Percentiles rank a stretch among this genome's conserved stretches.
These are phyloP conservation scores for Colletotrichum sp. DNA, from an alignment of 2,329 filamentous ascomycete genomes.

Conservation along the genomic window DNA sequence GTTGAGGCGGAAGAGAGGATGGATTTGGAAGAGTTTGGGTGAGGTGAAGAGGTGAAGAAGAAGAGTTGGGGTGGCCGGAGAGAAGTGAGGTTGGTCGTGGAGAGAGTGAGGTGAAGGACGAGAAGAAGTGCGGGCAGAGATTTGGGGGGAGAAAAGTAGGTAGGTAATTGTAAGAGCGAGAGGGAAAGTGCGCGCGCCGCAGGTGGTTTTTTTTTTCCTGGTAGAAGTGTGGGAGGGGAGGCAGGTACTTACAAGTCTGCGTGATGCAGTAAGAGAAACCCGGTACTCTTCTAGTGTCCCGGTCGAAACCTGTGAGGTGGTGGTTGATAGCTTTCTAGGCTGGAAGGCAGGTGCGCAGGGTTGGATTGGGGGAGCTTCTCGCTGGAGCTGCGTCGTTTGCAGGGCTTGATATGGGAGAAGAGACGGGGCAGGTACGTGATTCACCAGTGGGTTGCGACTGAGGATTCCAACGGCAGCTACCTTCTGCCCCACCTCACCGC, in stretches of 20 bases:
- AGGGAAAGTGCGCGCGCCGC: conserved; percentile 20
- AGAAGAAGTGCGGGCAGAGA: conserved; percentile 28
- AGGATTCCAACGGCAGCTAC: conserved; percentile 11
- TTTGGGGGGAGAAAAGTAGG: conserved; percentile 26
- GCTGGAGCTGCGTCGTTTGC: not conserved
- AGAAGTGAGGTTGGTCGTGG: conserved; percentile 24
- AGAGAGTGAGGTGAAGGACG: conserved; percentile 25
- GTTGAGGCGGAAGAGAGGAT: too few relatives aligned
- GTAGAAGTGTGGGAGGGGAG: not conserved
- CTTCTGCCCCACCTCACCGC: not conserved
- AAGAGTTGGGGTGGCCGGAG: conserved; percentile 24
- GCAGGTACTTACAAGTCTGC: not conserved
- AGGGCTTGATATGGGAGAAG: not conserved
- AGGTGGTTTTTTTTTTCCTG: conserved; percentile 9
- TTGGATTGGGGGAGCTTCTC: conserved; percentile 1
- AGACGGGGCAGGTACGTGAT: conserved; percentile 1
- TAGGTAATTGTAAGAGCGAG: conserved; percentile 27
- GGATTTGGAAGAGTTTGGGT: too few relatives aligned
- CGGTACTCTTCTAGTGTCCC: not conserved
- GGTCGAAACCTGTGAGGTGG: not conserved
- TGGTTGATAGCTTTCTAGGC: not conserved
- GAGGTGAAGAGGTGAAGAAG: conserved; percentile 28
- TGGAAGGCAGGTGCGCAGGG: not conserved
- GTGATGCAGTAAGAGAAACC: not conserved
- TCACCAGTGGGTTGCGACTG: not conserved